Evolutionary conservation across 352 stramenopile species (phyloP), one percentile per base, ranked within the genome.

Genomic region (Phytopythium delawarense): DNA sequence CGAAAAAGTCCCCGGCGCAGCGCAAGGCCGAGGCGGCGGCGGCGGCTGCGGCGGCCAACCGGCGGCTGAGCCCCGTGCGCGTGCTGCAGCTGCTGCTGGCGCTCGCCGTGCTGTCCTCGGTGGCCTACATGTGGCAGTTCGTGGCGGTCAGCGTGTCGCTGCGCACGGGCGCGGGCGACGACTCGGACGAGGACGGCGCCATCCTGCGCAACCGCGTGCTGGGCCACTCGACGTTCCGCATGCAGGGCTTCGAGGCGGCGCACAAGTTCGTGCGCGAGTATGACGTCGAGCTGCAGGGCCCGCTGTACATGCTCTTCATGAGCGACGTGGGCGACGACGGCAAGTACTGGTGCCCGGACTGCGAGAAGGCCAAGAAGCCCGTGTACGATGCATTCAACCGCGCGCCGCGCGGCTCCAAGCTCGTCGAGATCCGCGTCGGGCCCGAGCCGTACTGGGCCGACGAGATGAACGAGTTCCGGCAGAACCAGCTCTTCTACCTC

Each of bases 271-370:
- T 92, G 35, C 88, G 74, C 61, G 71, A 84, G 64, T 92, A 92
- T 51, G 72, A 94, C 40, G 76, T 91, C 35, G 68, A 83, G 48
- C 70, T 59, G 7, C 77, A 89, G 30, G 85, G 85, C 0, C 81
- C 79, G 23, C 56, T 94, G 37, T 94, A 82, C 61, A 76, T 94
- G 30, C 58, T 94, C 37, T 79, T 94, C 55, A 91, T 92, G 82
- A 90, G 82, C 63, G 79, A 89, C 65, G 76, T 63, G 11, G 66
- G 88, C 64, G 74, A 71, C 20, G 75, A 79, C 28, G 82, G 83
- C 62, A 87, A 76, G 58, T 91, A 94, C 69, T 94, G 85, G 85
- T 94, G 85, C 59, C 71, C 74, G 28, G 85, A 94, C 81, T 94
- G 85, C 54, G 76, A 82, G 44, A 67, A 66, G 7, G 85, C 82